Evolutionary conservation across 768 basidiomycete genomes (phyloP), one percentile per base, ranked within the genome.

Genomic region (Auricularia cornea): DNA sequence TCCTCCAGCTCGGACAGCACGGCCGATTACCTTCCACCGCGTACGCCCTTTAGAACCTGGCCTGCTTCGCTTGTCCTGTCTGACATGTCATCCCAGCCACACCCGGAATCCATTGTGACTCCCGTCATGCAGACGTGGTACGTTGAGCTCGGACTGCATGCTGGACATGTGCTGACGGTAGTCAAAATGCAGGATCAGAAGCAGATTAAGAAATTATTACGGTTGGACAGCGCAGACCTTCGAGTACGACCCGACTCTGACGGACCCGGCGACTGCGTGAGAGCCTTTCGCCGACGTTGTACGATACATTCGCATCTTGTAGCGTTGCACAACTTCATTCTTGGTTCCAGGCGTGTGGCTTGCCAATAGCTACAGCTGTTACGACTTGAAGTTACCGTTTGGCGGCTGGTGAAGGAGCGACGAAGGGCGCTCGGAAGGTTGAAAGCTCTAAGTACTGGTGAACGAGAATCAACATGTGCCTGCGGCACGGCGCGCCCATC

Each of bases 1-100:
- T 18, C 61, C 61, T 56, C 61, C 54, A 3, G 61, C 54, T 2
- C 31, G 26, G 26, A 32, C 16, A 18, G 61, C 61, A 18, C 61
- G 61, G 28, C 61, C 61, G 6, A 62, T 62, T 30, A 62, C 51
- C 18, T 62, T 62, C 32, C 61, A 62, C 20, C 52, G 61, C 5
- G 52, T 62, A 62, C 12, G 52, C 32, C 26, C 48, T 20, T 6
- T 48, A 12, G 44, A 48, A 8, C 38, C 18, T 8, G 5, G 44
- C 6, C 20, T 18, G 16, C 23, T 12, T 18, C 20, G 44, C 20
- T 20, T 6, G 38, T 48, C 16, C 11, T 12, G 20, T 48, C 44
- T 20, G 20, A 20, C 20, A 48, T 48, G 20, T 20, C 44, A 8
- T 10, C 44, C 20, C 20, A 48, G 44, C 44, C 44, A 16, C 44